These are phyloP conservation scores for Trichosphaerium sp. DNA, from an alignment of 78 protist species.

Conservation along the genomic window DNA sequence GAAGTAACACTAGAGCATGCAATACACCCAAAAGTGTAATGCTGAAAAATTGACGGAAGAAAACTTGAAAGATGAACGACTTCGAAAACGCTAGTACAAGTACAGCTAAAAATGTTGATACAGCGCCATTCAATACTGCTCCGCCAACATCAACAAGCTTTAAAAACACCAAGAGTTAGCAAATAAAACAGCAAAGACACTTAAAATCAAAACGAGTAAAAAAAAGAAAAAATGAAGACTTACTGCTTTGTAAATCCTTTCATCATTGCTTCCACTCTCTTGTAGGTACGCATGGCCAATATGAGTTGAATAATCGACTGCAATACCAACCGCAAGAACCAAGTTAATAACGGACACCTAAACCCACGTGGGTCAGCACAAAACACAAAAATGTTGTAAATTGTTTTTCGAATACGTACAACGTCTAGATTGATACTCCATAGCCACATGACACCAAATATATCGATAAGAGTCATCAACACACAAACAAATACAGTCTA, in stretches of 20 bases:
- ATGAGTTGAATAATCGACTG: slow-evolving; percentile 41
- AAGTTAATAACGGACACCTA: slow-evolving; percentile 15
- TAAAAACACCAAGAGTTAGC: too few relatives aligned
- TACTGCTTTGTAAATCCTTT: too few relatives aligned
- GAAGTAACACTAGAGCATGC: too few relatives aligned
- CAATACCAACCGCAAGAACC: slow-evolving; percentile 18
- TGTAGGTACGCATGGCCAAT: slow-evolving; percentile 14
- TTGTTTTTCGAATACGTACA: too few relatives aligned
- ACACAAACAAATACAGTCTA: neutral
- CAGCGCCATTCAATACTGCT: slow-evolving; percentile 14
- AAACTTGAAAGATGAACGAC: slow-evolving; percentile 20
- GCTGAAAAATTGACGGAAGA: slow-evolving; percentile 14
- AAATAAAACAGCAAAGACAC: too few relatives aligned
- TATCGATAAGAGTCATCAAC: neutral
- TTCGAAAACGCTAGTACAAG: slow-evolving; percentile 5
- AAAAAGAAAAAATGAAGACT: too few relatives aligned
- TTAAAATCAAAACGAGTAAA: too few relatives aligned
- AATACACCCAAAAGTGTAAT: too few relatives aligned
- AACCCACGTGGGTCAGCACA: too few relatives aligned
- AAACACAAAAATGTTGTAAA: too few relatives aligned
- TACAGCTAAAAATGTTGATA: slow-evolving; percentile 35
- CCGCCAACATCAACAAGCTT: slow-evolving; percentile 14
- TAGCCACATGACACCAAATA: slow-evolving; percentile 21
- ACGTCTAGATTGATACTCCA: slow-evolving; percentile 1
- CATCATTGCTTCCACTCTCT: too few relatives aligned